phyloP scores from a whole-genome alignment of 768 basidiomycete genomes.

The Cytidiella melzeri region DNA sequence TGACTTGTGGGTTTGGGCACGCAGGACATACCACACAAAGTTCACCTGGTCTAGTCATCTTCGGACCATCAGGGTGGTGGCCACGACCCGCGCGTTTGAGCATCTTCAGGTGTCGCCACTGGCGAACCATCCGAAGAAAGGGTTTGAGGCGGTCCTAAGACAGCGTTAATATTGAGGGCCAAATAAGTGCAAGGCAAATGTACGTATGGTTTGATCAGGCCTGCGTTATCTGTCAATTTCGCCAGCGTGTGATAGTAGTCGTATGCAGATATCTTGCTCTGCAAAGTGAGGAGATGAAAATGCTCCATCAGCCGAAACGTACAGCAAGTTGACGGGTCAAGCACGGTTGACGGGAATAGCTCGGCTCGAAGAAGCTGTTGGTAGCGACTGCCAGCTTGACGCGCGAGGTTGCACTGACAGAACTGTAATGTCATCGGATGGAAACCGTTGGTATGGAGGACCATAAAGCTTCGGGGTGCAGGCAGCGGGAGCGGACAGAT shows the following conservation, averaged over 20 bases:
- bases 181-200: background rate
- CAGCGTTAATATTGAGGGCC: background rate
- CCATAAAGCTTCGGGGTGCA: slow-evolving; percentile 9
- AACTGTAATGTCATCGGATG: slow-evolving; percentile 20
- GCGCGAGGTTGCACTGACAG: slow-evolving; percentile 18
- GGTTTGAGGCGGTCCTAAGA: slow-evolving; percentile 14
- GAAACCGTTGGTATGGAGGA: slow-evolving; percentile 22
- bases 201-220: slow-evolving; percentile 3
- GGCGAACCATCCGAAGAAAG: slow-evolving; percentile 12
- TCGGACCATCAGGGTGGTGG: slow-evolving; percentile 14
- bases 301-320: slow-evolving; percentile 6
- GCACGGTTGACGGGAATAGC: slow-evolving; percentile 5
- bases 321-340: slow-evolving; percentile 4
- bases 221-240: background rate
- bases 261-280: slow-evolving; percentile 5
- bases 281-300: slow-evolving; percentile 8
- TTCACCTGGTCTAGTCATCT: slow-evolving; percentile 8
- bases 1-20: slow-evolving; percentile 19
- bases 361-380: slow-evolving; percentile 15
- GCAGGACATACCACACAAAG: slow-evolving; percentile 19
- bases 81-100: slow-evolving; percentile 18
- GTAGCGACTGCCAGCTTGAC: background rate
- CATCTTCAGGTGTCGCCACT: slow-evolving; percentile 17
- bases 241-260: slow-evolving; percentile 7
- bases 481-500: slow-evolving; percentile 6